Conservation (phyloP, 495 filamentous ascomycete species). For the Immersiella caudata region DNA sequence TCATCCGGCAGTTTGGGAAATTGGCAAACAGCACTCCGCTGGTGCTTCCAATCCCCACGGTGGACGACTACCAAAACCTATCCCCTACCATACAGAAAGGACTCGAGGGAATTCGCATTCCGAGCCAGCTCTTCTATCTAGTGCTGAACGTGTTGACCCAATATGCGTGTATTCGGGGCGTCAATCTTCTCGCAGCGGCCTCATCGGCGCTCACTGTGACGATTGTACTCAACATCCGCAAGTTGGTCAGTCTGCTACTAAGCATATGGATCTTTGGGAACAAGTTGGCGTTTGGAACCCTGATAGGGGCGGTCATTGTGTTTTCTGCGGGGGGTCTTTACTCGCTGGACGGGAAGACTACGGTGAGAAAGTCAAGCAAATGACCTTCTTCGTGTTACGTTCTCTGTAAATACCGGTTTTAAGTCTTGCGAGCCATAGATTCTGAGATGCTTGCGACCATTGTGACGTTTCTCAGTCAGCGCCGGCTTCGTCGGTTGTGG, state of each 20-base stretch:
- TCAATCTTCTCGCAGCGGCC: slow-evolving; percentile 83
- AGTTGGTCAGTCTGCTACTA: slow-evolving; percentile 85
- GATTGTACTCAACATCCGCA: slow-evolving; percentile 92
- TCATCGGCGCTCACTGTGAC: slow-evolving; percentile 93
- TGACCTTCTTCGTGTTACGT: background rate
- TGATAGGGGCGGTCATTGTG: slow-evolving; percentile 79
- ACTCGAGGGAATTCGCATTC: slow-evolving; percentile 53
- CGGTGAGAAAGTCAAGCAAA: background rate
- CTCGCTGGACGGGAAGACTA: slow-evolving; percentile 65
- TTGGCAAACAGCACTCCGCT: slow-evolving; percentile 54
- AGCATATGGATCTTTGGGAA: slow-evolving; percentile 96
- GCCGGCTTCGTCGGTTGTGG: background rate
- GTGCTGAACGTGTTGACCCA: slow-evolving; percentile 86
- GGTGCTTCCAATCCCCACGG: slow-evolving; percentile 40
- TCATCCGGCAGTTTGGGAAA: slow-evolving; percentile 53
- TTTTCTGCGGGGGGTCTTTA: slow-evolving; percentile 89
- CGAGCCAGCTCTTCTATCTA: slow-evolving; percentile 72
- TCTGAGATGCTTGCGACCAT: background rate
- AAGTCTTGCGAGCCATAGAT: background rate
- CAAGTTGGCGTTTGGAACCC: slow-evolving; percentile 68
- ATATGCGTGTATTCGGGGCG: slow-evolving; percentile 90
- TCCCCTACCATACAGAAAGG: slow-evolving; percentile 35
- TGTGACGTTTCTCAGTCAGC: background rate
- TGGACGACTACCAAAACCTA: slow-evolving; percentile 33
- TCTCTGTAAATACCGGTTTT: background rate